Conservation (phyloP, 73 alveolate species). For the Paramecium sexaurelia region DNA sequence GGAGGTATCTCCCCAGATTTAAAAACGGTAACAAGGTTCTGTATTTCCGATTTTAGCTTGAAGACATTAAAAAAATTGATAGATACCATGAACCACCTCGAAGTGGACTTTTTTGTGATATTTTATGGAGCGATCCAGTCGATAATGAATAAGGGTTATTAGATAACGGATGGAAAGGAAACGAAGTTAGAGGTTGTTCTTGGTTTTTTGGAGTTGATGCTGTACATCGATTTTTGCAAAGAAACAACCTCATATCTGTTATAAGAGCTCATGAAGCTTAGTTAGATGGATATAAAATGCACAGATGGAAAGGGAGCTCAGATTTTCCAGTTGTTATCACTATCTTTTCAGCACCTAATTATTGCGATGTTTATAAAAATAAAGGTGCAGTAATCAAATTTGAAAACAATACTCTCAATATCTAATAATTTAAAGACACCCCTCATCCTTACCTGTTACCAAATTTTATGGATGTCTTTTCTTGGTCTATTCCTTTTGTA, state of each 20-base stretch:
- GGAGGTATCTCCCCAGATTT: constrained; percentile 93
- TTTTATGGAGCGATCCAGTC: constrained; percentile 88
- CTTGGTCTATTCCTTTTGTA: constrained; percentile 93
- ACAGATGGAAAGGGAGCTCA: constrained; percentile 89
- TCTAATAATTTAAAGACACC: constrained; percentile 89
- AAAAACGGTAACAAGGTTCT: constrained; percentile 54
- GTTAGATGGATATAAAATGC: constrained; percentile 95
- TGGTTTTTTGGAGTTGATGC: constrained; percentile 85
- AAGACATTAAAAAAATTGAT: constrained; percentile 79
- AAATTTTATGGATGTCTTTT: constrained; percentile 85
- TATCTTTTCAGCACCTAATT: constrained; percentile 94
- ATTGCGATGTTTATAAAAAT: constrained; percentile 95
- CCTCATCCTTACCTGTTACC: constrained; percentile 94
- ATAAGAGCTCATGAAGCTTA: constrained; percentile 42
- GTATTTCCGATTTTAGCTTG: constrained; percentile 53
- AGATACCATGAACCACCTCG: constrained; percentile 87
- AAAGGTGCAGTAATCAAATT: constrained; percentile 94
- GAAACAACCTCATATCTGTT: constrained; percentile 78
- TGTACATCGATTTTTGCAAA: constrained; percentile 72
- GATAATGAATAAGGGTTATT: constrained; percentile 81
- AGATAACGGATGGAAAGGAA: constrained; percentile 70
- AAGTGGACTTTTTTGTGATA: constrained; percentile 84
- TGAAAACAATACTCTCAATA: constrained; percentile 86
- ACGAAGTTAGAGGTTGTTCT: constrained; percentile 85
- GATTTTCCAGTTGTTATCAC: constrained; percentile 95